Evolutionary conservation across 179 eudicot genomes (phyloP), one percentile per base, ranked within the genome.

Genomic region (Patellifolia procumbens): DNA sequence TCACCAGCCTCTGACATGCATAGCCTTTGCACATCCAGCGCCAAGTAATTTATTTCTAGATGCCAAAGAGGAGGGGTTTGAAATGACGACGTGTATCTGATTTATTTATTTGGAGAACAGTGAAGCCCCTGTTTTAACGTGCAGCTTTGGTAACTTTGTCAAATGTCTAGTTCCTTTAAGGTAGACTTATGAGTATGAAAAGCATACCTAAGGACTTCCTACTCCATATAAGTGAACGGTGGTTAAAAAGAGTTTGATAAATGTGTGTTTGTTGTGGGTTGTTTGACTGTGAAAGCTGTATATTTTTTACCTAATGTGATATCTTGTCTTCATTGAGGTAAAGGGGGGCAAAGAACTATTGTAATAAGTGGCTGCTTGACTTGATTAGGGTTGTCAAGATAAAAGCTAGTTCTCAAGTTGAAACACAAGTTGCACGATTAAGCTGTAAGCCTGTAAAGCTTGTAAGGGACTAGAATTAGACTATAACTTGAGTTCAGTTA

Each of bases 151-250:
- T 39, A 19, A 45, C 67, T 32, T 37, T 55, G 68, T 58, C 77
- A 65, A 28, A 66, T 63, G 51, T 74, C 64, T 56, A 43, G 24
- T 26, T 70, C 28, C 43, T 64, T 35, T 74, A n/a, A 29, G 31
- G 63, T 74, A 42, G 68, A 42, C 24, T 45, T 34, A 68, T 69
- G n/a, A 48, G 55, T 74, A 26, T 77, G 78, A 74, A 72, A 58
- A 64, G 31, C 48, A 59, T 53, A 76, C 72, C 68, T 28, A 62
- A 39, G 51, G 7, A 55, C 68, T 45, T 66, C 42, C 42, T 63
- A 22, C 45, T 71, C 9, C 9, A 71, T 68, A 76, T 65, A 26
- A 28, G 80, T 64, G 79, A 75, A 51, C 7, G 68, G 72, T 67
- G 28, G 39, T 75, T 49, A 52, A 70, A 37, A 2, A 31, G n/a